Evolutionary conservation across 2,329 filamentous ascomycete species (phyloP), one percentile per base, ranked within the genome.

Genomic region (Stemphylium beticola): DNA sequence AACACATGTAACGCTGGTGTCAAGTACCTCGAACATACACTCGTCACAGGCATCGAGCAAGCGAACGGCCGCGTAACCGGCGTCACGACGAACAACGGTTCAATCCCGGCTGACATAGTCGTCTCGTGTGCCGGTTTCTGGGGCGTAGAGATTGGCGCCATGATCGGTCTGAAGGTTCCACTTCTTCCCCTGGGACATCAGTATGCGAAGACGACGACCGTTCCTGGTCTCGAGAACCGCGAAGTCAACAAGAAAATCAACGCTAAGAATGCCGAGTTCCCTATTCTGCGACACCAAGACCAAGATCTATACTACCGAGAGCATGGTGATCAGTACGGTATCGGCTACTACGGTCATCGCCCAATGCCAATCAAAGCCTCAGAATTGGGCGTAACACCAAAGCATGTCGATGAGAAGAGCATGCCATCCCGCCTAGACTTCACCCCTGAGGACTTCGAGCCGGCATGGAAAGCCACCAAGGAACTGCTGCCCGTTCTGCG

Each of bases 121-220:
- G 72, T 88, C 33, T 87, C 84, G 1, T 88, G 85, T 57, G 85
- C 84, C 6, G 85, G 85, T 0, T 86, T 88, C 69, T 88, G 85
- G 85, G 85, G 85, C 10, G 85, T 87, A 7, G 85, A 88, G 65
- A 76, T 88, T 6, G 85, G 85, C 18, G 82, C 81, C 5, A 85
- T 88, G 85, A 79, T 83, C 37, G 85, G 80, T 4, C 62, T 87
- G 11, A 74, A 80, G 1, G 79, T 88, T 18, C 85, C 85, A 6
- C 71, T 88, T 4, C 77, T 86, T 0, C 85, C 85, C 3, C 78
- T 88, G 53, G 85, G 80, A 0, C 85, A 88, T 49, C 85, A 88
- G 59, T 88, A 88, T 58, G 85, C 77, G 44, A 87, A 87, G 72
- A 87, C 85, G 0, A 85, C 81, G 0, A 56, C 82, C 0, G 75